Base-by-base conservation (phyloP, 73 alveolate species). In the Paramecium sexaurelia region DNA sequence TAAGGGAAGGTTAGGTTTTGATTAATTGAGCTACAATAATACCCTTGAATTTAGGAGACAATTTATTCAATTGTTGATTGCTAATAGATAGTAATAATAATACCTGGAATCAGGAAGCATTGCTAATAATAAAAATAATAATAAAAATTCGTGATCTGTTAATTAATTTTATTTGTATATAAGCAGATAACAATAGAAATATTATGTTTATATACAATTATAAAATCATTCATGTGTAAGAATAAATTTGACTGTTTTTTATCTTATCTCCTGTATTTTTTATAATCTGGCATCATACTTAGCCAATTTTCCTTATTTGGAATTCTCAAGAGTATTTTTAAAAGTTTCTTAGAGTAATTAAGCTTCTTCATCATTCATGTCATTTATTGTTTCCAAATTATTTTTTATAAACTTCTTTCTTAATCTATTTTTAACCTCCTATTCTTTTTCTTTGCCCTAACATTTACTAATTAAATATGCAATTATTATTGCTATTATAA, bases 301-400 rank as follows among this genome's bases (percentile, higher is more conserved):
- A 13, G 86, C 56, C 5, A 37, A 11, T 36, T 71, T 35, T 32
- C 56, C 55, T 32, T 32, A n/a, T 71, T 71, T 71, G 0, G 86
- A 71, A 36, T 71, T 71, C 33, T 35, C 27, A 2, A 71, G 22
- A 13, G 86, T 71, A 71, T 71, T 32, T 37, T 71, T 71, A 71
- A 35, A 71, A 8, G 86, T 71, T 71, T 71, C 17, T 10, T 71
- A 71, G 15, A 71, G 66, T 29, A 71, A 36, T 36, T 7, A 36
- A 1, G 86, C 32, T 71, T 71, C 86, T 71, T 71, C 86, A 15
- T 71, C 86, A 71, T 71, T 36, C 86, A 71, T 71, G 17, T 71
- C 55, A 71, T 71, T 71, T 27, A 71, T 11, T 32, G 86, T 71
- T 71, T 71, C 86, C 32, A 27, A 11, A 71, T 71, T 71, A 36